Conservation (phyloP, 768 basidiomycete genomes). For the Trametes sanguinea region DNA sequence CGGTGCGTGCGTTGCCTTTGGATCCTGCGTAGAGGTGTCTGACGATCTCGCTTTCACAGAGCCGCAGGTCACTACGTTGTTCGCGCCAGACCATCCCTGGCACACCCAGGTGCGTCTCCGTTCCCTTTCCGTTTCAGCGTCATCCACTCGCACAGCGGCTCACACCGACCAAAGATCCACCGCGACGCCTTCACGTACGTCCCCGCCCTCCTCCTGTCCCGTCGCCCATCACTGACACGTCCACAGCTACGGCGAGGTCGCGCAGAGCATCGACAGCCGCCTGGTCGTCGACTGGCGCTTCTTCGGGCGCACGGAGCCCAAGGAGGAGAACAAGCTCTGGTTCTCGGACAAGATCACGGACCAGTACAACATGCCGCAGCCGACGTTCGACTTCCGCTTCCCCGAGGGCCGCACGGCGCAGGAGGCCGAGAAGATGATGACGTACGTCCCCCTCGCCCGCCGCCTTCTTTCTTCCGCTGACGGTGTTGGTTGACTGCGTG, state of each 20-base stretch:
- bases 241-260: constrained; percentile 37
- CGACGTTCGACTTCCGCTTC: constrained; percentile 32
- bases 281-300: constrained; percentile 37
- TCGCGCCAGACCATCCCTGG: constrained; percentile 30
- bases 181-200: constrained; percentile 36
- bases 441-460: constrained; percentile 10
- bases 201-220: background rate
- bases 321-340: constrained; percentile 21
- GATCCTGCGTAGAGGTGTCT: background rate
- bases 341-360: constrained; percentile 29
- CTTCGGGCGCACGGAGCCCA: constrained; percentile 29
- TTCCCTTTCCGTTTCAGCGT: too few relatives aligned
- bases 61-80: constrained; percentile 35
- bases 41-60: constrained; percentile 27
- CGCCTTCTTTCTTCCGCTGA: background rate
- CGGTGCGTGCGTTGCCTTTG: background rate
- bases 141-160: too few relatives aligned
- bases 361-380: constrained; percentile 38
- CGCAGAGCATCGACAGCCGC: constrained; percentile 32
- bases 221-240: background rate
- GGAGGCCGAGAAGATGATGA: constrained; percentile 27
- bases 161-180: constrained; percentile 29
- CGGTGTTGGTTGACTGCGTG: too few relatives aligned
- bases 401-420: constrained; percentile 14
- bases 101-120: constrained; percentile 27